These are phyloP conservation scores for Alternaria incomplexa DNA, from an alignment of 2,329 filamentous ascomycete genomes.

Conservation along the genomic window DNA sequence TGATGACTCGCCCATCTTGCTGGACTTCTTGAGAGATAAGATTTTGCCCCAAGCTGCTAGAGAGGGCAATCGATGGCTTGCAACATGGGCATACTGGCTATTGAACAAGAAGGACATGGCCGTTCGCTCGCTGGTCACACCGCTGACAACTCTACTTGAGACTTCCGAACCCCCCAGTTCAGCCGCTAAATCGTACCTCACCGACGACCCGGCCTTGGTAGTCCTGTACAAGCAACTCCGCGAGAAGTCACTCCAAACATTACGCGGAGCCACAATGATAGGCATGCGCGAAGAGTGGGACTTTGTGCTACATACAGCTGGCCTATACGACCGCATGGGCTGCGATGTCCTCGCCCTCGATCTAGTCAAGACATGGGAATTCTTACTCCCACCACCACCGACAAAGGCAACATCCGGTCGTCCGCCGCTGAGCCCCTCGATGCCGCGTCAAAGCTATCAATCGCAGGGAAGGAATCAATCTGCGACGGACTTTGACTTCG, in stretches of 20 bases:
- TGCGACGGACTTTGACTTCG: slow-evolving; percentile 49
- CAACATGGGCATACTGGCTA: slow-evolving; percentile 96
- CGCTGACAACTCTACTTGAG: slow-evolving; percentile 75
- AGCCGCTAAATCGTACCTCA: slow-evolving; percentile 78
- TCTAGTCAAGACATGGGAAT: slow-evolving; percentile 83
- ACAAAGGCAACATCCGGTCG: slow-evolving; percentile 20
- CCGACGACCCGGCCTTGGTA: slow-evolving; percentile 88
- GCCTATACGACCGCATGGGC: slow-evolving; percentile 87
- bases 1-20: slow-evolving; percentile 76
- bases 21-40: slow-evolving; percentile 76
- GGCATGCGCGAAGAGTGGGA: slow-evolving; percentile 82
- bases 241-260: slow-evolving; percentile 79
- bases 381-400: slow-evolving; percentile 59
- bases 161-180: slow-evolving; percentile 72
- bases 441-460: slow-evolving; percentile 32
- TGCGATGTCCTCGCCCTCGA: slow-evolving; percentile 89
- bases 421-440: slow-evolving; percentile 33
- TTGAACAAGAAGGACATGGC: slow-evolving; percentile 81
- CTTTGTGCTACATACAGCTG: slow-evolving; percentile 85
- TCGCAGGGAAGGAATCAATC: slow-evolving; percentile 23
- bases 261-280: slow-evolving; percentile 83
- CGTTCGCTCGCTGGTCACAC: slow-evolving; percentile 81
- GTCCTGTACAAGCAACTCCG: slow-evolving; percentile 87
- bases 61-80: slow-evolving; percentile 89
- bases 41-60: slow-evolving; percentile 78